A percentile compares a stretch with the other conserved stretches of the same genome.
Conservation (phyloP, 768 basidiomycete species). For the Russula virescens region DNA sequence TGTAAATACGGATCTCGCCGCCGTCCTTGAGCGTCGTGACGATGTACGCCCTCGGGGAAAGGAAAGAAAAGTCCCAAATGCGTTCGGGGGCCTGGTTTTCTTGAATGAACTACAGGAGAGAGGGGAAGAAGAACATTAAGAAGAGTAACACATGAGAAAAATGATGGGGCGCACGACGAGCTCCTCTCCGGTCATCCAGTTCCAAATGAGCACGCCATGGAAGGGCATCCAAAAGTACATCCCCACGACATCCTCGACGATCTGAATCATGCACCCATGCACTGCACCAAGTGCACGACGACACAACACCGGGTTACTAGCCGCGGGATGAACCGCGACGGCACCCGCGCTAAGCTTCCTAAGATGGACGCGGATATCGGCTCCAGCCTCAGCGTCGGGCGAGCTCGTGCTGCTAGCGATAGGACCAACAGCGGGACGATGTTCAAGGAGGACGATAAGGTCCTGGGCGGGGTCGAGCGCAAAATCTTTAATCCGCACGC, state of each 20-base stretch:
- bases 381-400: background rate
- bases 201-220: slow-evolving; percentile 42
- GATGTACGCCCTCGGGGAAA: slow-evolving; percentile 40
- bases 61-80: slow-evolving; percentile 43
- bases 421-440: background rate
- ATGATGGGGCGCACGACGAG: slow-evolving; percentile 38
- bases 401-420: background rate
- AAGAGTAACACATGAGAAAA: background rate
- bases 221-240: slow-evolving; percentile 38
- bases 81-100: slow-evolving; percentile 27
- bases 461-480: slow-evolving; percentile 65
- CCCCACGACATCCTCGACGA: slow-evolving; percentile 50
- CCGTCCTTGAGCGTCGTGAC: slow-evolving; percentile 32
- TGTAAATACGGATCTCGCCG: slow-evolving; percentile 42
- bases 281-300: slow-evolving; percentile 29
- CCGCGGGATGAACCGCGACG: slow-evolving; percentile 38
- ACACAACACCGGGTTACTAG: slow-evolving; percentile 29
- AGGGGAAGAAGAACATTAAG: background rate
- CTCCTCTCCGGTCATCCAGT: slow-evolving; percentile 43
- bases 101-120: slow-evolving; percentile 29
- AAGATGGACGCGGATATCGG: slow-evolving; percentile 36
- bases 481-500: slow-evolving; percentile 45
- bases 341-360: slow-evolving; percentile 38
- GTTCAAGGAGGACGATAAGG: slow-evolving; percentile 42
- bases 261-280: slow-evolving; percentile 39